Evolutionary conservation across 495 filamentous ascomycete genomes (phyloP).

Genomic region (Poronia punctata): DNA sequence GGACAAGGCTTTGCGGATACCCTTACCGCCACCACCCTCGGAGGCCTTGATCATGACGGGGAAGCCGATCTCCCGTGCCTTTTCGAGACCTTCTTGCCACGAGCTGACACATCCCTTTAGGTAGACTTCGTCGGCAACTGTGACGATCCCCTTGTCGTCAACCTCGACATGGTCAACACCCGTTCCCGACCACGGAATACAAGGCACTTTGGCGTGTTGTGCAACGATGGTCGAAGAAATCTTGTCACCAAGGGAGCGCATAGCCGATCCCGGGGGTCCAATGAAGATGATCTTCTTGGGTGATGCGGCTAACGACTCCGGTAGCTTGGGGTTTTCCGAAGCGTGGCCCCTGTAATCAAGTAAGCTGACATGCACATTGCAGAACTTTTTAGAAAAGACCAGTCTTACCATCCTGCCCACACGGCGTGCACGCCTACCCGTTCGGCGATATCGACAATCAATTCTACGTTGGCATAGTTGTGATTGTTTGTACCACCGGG

Average conservation of each 20-base stretch:
- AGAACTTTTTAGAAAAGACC: not conserved
- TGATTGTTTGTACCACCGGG: conserved; percentile 99
- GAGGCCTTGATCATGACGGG: conserved; percentile 99
- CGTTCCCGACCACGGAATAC: conserved; percentile 96
- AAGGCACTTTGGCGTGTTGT: conserved; percentile 93
- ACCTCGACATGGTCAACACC: conserved; percentile 78
- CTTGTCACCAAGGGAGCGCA: conserved; percentile 98
- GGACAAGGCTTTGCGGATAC: conserved; percentile 89
- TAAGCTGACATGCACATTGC: conserved; percentile 1
- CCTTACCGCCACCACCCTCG: conserved; percentile 99
- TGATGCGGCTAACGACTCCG: conserved; percentile 89
- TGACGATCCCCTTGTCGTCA: conserved; percentile 81
- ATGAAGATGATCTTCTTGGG: conserved; percentile 99
- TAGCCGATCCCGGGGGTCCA: conserved; percentile 92
- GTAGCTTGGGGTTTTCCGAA: conserved; percentile 96
- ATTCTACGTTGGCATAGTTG: conserved; percentile 99
- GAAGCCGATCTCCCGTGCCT: conserved; percentile 88
- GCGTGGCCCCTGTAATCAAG: conserved; percentile 72
- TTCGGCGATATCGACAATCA: conserved; percentile 99
- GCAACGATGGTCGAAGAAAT: conserved; percentile 99
- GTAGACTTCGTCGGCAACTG: conserved; percentile 81
- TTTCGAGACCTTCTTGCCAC: conserved; percentile 79
- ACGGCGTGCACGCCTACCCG: conserved; percentile 97
- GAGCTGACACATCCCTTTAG: conserved; percentile 83
- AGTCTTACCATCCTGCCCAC: conserved; percentile 90